Conservation (phyloP, 495 filamentous ascomycete species). For the Mycothermus thermophilus region DNA sequence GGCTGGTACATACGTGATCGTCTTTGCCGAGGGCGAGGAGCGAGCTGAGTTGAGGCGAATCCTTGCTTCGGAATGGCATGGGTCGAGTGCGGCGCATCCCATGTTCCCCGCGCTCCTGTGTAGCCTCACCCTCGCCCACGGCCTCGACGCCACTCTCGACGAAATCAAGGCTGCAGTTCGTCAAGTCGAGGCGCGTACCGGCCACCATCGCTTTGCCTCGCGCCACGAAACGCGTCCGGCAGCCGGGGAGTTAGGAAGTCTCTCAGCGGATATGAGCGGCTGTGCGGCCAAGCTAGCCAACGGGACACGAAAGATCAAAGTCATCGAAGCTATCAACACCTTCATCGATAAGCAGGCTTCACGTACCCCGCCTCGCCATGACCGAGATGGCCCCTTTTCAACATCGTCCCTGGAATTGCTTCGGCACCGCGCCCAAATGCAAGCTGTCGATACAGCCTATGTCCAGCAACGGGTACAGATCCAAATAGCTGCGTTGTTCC, state of each 20-base stretch:
- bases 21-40: conserved; percentile 15
- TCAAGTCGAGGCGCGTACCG: conserved; percentile 17
- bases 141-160: conserved; percentile 14
- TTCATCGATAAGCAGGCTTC: conserved; percentile 12
- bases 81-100: conserved; percentile 3
- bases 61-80: conserved; percentile 12
- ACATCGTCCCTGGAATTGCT: conserved; percentile 3
- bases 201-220: conserved; percentile 15
- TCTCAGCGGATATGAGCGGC: conserved; percentile 18
- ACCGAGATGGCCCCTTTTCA: background rate
- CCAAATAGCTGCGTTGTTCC: conserved; percentile 18
- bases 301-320: conserved; percentile 15
- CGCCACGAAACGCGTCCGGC: conserved; percentile 14
- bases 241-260: conserved; percentile 14
- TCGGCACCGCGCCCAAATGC: conserved; percentile 13
- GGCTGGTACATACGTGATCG: conserved; percentile 4
- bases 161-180: conserved; percentile 17
- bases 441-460: conserved; percentile 16
- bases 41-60: conserved; percentile 9
- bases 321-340: conserved; percentile 12
- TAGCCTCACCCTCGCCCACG: conserved; percentile 13
- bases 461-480: conserved; percentile 20
- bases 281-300: conserved; percentile 20
- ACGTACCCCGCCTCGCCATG: background rate
- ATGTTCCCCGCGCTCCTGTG: conserved; percentile 20